A percentile compares a stretch with the other conserved stretches of the same genome.
phyloP scores from a whole-genome alignment of 257 asterid species.

The Gentiana dahurica region DNA sequence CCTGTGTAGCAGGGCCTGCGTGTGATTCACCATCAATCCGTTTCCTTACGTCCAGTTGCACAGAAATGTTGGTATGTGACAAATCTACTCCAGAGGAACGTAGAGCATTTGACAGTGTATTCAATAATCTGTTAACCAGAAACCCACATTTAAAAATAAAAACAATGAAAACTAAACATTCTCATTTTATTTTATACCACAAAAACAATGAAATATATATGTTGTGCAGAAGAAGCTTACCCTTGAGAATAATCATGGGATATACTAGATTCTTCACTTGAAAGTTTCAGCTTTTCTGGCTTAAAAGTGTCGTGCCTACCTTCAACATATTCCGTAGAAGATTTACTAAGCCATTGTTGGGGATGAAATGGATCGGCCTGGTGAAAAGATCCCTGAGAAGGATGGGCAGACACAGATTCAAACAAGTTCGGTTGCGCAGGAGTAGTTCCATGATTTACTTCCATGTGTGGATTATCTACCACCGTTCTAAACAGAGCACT shows the following conservation, averaged over 20 bases:
- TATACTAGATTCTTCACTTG: slow-evolving; percentile 33
- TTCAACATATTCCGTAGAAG: slow-evolving; percentile 33
- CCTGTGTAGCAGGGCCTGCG: slow-evolving; percentile 18
- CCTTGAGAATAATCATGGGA: slow-evolving; percentile 64
- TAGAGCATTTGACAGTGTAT: slow-evolving; percentile 34
- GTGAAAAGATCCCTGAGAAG: slow-evolving; percentile 36
- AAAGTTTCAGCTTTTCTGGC: slow-evolving; percentile 34
- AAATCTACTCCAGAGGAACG: slow-evolving; percentile 60
- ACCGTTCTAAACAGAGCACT: slow-evolving; percentile 25
- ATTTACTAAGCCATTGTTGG: slow-evolving; percentile 35
- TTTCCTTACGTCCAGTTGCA: slow-evolving; percentile 54
- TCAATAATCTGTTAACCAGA: slow-evolving; percentile 31
- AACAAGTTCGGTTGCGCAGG: slow-evolving; percentile 38
- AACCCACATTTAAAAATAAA: slow-evolving; percentile 1
- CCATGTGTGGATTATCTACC: slow-evolving; percentile 27
- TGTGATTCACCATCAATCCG: slow-evolving; percentile 19
- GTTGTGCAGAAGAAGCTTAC: slow-evolving; percentile 28
- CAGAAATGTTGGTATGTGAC: slow-evolving; percentile 44
- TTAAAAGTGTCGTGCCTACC: slow-evolving; percentile 27
- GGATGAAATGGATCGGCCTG: slow-evolving; percentile 32
- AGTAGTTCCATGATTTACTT: slow-evolving; percentile 31
- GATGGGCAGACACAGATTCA: slow-evolving; percentile 34
- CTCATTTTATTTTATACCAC: too few relatives aligned
- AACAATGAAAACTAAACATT: not conserved
- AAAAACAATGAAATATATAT: not conserved